Evolutionary conservation across 805 yeast genomes (phyloP).

Genomic region (Nakazawaea wyomingensis): DNA sequence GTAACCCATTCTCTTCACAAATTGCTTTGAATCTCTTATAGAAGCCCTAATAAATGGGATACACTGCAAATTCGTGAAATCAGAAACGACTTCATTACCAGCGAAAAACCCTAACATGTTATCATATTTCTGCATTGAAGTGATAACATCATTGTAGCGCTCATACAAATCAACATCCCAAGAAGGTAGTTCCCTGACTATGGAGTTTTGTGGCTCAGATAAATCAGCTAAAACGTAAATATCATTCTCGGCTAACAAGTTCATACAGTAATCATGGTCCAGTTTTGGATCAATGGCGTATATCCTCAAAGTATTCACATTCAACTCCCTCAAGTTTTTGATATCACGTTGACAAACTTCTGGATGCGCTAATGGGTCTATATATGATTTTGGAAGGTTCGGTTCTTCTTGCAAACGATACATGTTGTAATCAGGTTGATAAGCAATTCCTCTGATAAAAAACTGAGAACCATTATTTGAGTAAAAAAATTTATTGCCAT

Average conservation of each 20-base stretch:
- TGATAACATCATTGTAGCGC: constrained; percentile 39
- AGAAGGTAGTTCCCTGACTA: constrained; percentile 27
- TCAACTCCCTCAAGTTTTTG: constrained; percentile 26
- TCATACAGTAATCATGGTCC: constrained; percentile 35
- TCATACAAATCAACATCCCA: constrained; percentile 33
- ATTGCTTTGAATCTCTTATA: constrained; percentile 37
- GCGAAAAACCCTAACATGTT: constrained; percentile 36
- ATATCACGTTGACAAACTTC: constrained; percentile 32
- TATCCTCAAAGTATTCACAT: constrained; percentile 33
- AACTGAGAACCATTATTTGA: constrained; percentile 29
- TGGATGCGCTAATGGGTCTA: constrained; percentile 31
- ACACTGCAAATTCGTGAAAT: constrained; percentile 35
- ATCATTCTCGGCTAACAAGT: constrained; percentile 34
- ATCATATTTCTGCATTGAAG: constrained; percentile 32
- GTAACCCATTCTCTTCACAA: constrained; percentile 31
- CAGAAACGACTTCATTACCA: constrained; percentile 36
- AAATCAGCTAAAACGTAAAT: constrained; percentile 43
- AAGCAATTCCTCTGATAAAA: constrained; percentile 35
- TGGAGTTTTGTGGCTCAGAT: constrained; percentile 33
- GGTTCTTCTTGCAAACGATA: constrained; percentile 16
- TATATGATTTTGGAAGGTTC: constrained; percentile 20
- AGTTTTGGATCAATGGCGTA: constrained; percentile 34
- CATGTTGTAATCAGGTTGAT: constrained; percentile 28
- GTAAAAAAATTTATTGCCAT: constrained; percentile 31
- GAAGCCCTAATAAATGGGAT: constrained; percentile 45